Evolutionary conservation across 1,284 basidiomycete species (phyloP).

Genomic region (Moesziomyces sp.): DNA sequence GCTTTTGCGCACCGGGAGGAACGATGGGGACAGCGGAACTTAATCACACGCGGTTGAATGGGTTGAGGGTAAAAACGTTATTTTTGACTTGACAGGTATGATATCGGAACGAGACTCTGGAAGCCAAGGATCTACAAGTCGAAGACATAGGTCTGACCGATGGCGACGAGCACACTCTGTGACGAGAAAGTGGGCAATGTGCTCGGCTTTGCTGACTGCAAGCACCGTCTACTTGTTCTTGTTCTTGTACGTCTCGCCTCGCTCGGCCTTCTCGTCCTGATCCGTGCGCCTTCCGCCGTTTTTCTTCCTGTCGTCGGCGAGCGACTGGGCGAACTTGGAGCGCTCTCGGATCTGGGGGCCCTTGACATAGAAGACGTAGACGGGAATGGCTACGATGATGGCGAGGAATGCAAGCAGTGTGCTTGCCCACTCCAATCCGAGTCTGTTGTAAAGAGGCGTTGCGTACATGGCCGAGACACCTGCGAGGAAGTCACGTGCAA

Average conservation of each 20-base stretch:
- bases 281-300: constrained; percentile 30
- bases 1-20: too few relatives aligned
- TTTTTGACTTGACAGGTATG: too few relatives aligned
- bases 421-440: constrained; percentile 68
- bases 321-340: constrained; percentile 68
- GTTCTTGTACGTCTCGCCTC: constrained; percentile 17
- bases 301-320: constrained; percentile 68
- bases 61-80: too few relatives aligned
- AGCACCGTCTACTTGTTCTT: constrained; percentile 5
- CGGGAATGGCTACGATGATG: constrained; percentile 68
- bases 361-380: constrained; percentile 70
- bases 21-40: too few relatives aligned
- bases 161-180: too few relatives aligned
- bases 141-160: too few relatives aligned
- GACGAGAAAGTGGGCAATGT: too few relatives aligned
- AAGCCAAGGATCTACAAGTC: too few relatives aligned
- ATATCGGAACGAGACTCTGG: too few relatives aligned
- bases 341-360: constrained; percentile 67
- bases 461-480: constrained; percentile 70
- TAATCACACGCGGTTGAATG: too few relatives aligned
- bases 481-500: constrained; percentile 67
- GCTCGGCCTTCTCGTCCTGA: constrained; percentile 33
- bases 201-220: not conserved
- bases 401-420: constrained; percentile 69
- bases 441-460: constrained; percentile 67